Evolutionary conservation across 2,329 filamentous ascomycete genomes (phyloP), one percentile per base, ranked within the genome.

Genomic region (Botrytis fabae): DNA sequence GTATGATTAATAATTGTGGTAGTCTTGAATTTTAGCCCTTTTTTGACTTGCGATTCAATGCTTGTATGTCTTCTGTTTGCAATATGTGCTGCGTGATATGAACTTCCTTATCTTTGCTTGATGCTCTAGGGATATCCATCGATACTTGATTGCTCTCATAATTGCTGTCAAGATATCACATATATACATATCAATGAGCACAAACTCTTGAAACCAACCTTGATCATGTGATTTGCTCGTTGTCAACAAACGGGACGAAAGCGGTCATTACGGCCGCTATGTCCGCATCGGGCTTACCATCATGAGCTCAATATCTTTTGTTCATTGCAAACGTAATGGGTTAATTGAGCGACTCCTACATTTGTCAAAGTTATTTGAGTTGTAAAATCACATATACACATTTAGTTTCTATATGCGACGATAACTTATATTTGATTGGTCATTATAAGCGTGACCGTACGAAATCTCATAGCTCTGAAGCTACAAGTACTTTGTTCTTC

Each of bases 21-120:
- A 65, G 59, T 44, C 60, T 71, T 57, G 35, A 66, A 65, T 57
- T 28, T 71, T 71, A 42, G n/a, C 38, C 48, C 40, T 66, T 66
- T 46, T 59, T 35, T 46, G 38, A 66, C n/a, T 71, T 20, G 28
- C 61, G 16, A 66, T 42, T 40, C 14, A n/a, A 51, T 20, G 18
- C 57, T 46, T 46, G 5, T 20, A 12, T 59, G 38, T 25, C 25
- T 38, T 25, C 25, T 38, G 12, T 44, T 32, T 25, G 28, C 4
- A 22, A 57, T 57, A 32, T 57, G 6, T 57, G 7, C n/a, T 28
- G n/a, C 51, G 51, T 57, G 51, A 32, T 8, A 9, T 32, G 14
- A 28, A 57, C 6, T 28, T 28, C 14, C 7, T 28, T 57, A 18
- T 28, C 5, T 57, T 28, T 28, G 2, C 51, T 57, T 57, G n/a